Evolutionary conservation across 768 basidiomycete species (phyloP).

Genomic region (Panus rudis): DNA sequence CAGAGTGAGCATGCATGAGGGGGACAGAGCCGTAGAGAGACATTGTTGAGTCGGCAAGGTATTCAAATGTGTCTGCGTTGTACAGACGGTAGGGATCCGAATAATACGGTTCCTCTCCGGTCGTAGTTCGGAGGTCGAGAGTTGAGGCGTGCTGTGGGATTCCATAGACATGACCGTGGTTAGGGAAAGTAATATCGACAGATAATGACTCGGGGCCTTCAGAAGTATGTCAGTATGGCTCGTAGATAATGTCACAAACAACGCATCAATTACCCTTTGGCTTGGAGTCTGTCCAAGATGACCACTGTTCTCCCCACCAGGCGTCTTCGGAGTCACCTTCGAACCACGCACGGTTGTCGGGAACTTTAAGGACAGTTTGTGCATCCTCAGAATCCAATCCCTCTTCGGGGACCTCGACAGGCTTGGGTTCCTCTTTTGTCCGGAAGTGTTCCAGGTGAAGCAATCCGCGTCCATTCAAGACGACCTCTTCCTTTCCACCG

Average conservation of each 20-base stretch:
- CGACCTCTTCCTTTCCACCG: constrained; percentile 75
- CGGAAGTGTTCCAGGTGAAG: constrained; percentile 99
- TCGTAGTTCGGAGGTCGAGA: constrained; percentile 82
- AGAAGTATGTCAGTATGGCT: background rate
- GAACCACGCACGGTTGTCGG: constrained; percentile 66
- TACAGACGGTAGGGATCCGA: constrained; percentile 91
- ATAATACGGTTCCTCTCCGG: constrained; percentile 69
- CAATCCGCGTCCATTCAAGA: constrained; percentile 83
- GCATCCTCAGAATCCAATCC: constrained; percentile 24
- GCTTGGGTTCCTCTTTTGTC: constrained; percentile 43
- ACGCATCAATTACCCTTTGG: constrained; percentile 68
- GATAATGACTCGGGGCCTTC: constrained; percentile 94
- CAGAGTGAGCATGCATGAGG: constrained; percentile 87
- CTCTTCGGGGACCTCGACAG: constrained; percentile 38
- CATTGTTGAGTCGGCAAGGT: constrained; percentile 70
- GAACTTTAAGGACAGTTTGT: constrained; percentile 46
- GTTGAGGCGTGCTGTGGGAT: constrained; percentile 95
- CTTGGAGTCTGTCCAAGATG: constrained; percentile 85
- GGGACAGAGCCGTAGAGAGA: constrained; percentile 91
- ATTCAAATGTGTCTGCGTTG: constrained; percentile 96
- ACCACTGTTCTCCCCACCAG: constrained; percentile 87
- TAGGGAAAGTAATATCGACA: constrained; percentile 89
- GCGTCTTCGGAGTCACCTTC: constrained; percentile 81
- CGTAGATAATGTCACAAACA: background rate
- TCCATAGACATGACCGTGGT: constrained; percentile 86